Base-by-base conservation (phyloP, 495 filamentous ascomycete genomes). In the Penicillium cataractarum region DNA sequence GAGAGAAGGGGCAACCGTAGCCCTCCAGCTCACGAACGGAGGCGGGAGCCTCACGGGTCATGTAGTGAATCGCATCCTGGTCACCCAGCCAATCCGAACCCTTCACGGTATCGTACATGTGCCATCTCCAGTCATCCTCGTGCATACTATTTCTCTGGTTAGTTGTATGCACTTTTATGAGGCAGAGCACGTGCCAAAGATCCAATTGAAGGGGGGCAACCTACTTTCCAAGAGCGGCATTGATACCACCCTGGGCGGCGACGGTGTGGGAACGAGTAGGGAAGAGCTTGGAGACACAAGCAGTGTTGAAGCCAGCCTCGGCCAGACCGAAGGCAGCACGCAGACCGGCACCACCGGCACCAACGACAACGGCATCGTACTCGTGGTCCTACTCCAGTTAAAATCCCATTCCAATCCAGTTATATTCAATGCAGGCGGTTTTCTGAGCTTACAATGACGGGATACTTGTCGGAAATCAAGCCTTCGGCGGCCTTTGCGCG, bases 61-160 rank as follows among this genome's bases (percentile, higher is more conserved):
- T 98, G 82, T 98, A 98, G 79, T 98, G 94, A 73, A 98, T 98
- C 54, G 94, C 94, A 79, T 98, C 94, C 81, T 98, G 94, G 80
- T 98, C 94, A 75, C 94, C 94, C 33, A 98, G 86, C 94, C 94
- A 98, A 84, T 98, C 94, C 57, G 91, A 96, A 69, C 94, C 94
- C 83, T 98, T 98, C 63, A 98, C 94, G 50, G 94, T 98, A 79
- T 98, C 94, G 83, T 97, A 98, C 94, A 97, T 97, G 82, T 98
- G 94, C 94, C 94, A 97, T 78, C 94, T 89, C 94, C 94, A 98
- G 82, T 98, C 94, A 76, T 98, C 94, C 74, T 86, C 78, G 76
- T 90, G 87, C 88, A 91, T 91, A 76, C 84, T 87, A 66, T 61
- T 68, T 42, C 15, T n/a, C 31, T 37, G 48, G 44, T 72, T 62